Evolutionary conservation across 2,329 filamentous ascomycete genomes (phyloP).

Genomic region (Penicillium freii): DNA sequence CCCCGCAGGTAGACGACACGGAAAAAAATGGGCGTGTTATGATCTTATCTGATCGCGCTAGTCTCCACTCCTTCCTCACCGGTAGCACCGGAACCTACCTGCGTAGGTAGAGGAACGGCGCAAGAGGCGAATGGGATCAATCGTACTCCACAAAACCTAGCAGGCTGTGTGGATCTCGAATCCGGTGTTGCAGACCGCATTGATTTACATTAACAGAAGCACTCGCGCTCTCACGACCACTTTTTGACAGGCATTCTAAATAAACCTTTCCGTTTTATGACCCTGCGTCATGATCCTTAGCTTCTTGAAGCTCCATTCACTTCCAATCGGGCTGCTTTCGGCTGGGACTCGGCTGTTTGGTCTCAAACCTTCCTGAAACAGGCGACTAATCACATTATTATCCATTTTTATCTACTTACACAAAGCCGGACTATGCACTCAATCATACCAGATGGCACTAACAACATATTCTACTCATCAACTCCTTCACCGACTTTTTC

Average conservation of each 20-base stretch:
- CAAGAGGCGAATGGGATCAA: constrained; percentile 11
- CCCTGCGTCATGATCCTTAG: background rate
- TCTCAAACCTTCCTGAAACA: background rate
- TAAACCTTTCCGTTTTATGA: background rate
- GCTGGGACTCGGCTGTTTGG: background rate
- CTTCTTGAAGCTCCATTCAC: background rate
- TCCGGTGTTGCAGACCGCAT: constrained; percentile 10
- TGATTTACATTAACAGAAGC: background rate
- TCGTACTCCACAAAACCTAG: background rate
- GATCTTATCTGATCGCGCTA: constrained; percentile 27
- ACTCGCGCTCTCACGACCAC: constrained; percentile 3
- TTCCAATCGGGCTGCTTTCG: background rate
- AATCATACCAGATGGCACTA: no score
- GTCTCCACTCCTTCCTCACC: constrained; percentile 18
- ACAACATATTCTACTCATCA: constrained; percentile 28
- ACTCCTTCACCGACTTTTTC: constrained; percentile 44
- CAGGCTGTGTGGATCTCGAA: constrained; percentile 5
- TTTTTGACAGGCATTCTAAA: background rate
- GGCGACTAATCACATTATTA: background rate
- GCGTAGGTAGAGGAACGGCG: constrained; percentile 3
- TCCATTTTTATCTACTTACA: background rate
- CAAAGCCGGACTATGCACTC: background rate
- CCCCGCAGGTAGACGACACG: constrained; percentile 1
- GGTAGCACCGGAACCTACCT: constrained; percentile 4
- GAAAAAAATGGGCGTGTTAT: constrained; percentile 8